Evolutionary conservation across 1,284 basidiomycete species (phyloP).

Genomic region (Pisolithus thermaeus): DNA sequence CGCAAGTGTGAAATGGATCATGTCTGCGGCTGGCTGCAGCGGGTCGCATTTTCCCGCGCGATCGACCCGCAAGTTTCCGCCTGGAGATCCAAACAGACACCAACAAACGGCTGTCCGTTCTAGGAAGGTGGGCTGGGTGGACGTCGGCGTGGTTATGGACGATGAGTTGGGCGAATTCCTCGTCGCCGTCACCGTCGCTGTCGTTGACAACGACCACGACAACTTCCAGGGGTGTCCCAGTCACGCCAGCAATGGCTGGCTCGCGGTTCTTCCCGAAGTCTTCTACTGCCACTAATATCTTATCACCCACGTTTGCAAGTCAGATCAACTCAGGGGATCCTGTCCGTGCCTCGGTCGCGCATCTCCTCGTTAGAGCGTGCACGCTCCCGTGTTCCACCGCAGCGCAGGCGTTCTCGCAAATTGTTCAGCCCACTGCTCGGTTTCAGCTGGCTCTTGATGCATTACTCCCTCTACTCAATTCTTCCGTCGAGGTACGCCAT

Average conservation of each 20-base stretch:
- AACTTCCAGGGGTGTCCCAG: conserved; percentile 26
- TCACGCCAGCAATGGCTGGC: conserved; percentile 20
- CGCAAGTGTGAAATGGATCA: too few species aligned
- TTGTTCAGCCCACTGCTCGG: conserved; percentile 63
- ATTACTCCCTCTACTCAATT: conserved; percentile 62
- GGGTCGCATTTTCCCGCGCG: not conserved
- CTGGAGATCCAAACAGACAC: conserved; percentile 13
- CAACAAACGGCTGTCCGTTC: conserved; percentile 10
- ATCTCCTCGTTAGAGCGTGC: conserved; percentile 58
- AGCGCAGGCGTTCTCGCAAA: conserved; percentile 63
- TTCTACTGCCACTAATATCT: conserved; percentile 15
- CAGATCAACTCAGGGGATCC: conserved; percentile 33
- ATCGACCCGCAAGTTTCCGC: conserved; percentile 2
- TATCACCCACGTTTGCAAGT: conserved; percentile 24
- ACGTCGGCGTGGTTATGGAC: conserved; percentile 19
- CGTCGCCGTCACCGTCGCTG: conserved; percentile 21
- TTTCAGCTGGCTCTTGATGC: conserved; percentile 76
- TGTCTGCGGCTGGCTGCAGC: not conserved
- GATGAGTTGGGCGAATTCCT: conserved; percentile 25
- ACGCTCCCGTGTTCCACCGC: conserved; percentile 67
- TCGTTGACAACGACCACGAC: conserved; percentile 7
- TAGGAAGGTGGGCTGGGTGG: not conserved
- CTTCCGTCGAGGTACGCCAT: conserved; percentile 44
- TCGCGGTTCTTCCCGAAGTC: conserved; percentile 29
- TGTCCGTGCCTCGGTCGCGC: conserved; percentile 47